Conservation (phyloP, 176 grass and related monocot species). For the Tillandsia leiboldiana region DNA sequence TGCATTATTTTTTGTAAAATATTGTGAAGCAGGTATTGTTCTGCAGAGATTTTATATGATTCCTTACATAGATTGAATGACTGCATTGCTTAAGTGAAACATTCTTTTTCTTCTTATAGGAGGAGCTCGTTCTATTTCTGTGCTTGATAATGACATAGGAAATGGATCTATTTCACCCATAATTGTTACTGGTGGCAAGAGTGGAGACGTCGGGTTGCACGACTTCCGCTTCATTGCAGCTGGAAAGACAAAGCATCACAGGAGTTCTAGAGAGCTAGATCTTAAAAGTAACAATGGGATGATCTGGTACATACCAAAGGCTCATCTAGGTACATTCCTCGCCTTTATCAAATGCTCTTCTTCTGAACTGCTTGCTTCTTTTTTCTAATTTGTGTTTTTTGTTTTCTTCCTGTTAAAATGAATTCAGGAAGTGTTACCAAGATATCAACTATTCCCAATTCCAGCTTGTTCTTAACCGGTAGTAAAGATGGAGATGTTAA, state of each 20-base stretch:
- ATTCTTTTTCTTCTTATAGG: conserved; percentile 46
- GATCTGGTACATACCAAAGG: conserved; percentile 91
- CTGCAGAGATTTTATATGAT: not conserved
- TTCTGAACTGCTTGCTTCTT: conserved; percentile 19
- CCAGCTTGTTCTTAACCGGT: conserved; percentile 89
- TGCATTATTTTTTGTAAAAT: too few relatives aligned
- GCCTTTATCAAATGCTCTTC: conserved; percentile 20
- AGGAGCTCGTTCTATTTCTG: conserved; percentile 70
- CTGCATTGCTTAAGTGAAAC: conserved; percentile 5
- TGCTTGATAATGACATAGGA: conserved; percentile 63
- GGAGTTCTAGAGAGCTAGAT: conserved; percentile 32
- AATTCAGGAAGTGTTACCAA: conserved; percentile 70
- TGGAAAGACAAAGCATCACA: conserved; percentile 52
- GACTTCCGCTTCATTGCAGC: conserved; percentile 79
- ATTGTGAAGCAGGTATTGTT: not conserved
- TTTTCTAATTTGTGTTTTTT: conserved; percentile 21
- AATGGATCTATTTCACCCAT: conserved; percentile 67
- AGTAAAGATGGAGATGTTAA: conserved; percentile 99
- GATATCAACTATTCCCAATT: conserved; percentile 64
- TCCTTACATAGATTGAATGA: not conserved
- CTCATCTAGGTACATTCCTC: conserved; percentile 62
- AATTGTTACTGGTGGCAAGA: conserved; percentile 84
- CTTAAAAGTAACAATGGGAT: conserved; percentile 48
- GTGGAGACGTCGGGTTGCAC: conserved; percentile 73
- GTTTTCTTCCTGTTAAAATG: conserved; percentile 1